Evolutionary conservation across 768 basidiomycete species (phyloP).

Genomic region (Termitomyces sp.): DNA sequence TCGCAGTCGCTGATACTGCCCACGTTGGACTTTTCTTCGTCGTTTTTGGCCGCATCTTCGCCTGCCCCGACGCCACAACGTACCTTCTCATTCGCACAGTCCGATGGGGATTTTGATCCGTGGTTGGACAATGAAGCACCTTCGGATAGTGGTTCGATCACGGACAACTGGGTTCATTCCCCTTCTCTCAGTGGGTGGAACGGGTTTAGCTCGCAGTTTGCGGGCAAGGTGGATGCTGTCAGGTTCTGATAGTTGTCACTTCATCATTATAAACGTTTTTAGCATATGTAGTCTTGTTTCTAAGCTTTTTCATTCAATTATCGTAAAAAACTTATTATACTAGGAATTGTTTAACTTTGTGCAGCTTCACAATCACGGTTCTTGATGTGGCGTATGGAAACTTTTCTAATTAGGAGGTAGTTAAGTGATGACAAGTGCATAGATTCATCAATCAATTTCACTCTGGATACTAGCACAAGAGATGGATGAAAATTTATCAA

Average conservation of each 20-base stretch:
- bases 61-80: slow-evolving; percentile 6
- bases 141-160: slow-evolving; percentile 13
- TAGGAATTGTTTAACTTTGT: not conserved
- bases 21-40: slow-evolving; percentile 65
- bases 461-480: not conserved
- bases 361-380: not conserved
- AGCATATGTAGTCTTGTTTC: not conserved
- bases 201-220: slow-evolving; percentile 37
- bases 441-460: not conserved
- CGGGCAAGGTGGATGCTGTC: slow-evolving; percentile 3
- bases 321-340: not conserved
- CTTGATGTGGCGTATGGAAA: not conserved
- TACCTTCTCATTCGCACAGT: slow-evolving; percentile 11
- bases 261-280: not conserved
- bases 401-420: no score
- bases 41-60: slow-evolving; percentile 24
- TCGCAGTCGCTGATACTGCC: slow-evolving; percentile 72
- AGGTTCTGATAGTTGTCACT: not conserved
- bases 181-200: slow-evolving; percentile 29
- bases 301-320: not conserved
- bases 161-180: slow-evolving; percentile 20
- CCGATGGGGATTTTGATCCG: slow-evolving; percentile 24
- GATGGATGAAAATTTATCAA: not conserved
- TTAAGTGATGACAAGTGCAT: no score
- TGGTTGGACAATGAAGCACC: slow-evolving; percentile 22